Evolutionary conservation across 176 grass and related monocot genomes (phyloP).

Genomic region (Poa pratensis): DNA sequence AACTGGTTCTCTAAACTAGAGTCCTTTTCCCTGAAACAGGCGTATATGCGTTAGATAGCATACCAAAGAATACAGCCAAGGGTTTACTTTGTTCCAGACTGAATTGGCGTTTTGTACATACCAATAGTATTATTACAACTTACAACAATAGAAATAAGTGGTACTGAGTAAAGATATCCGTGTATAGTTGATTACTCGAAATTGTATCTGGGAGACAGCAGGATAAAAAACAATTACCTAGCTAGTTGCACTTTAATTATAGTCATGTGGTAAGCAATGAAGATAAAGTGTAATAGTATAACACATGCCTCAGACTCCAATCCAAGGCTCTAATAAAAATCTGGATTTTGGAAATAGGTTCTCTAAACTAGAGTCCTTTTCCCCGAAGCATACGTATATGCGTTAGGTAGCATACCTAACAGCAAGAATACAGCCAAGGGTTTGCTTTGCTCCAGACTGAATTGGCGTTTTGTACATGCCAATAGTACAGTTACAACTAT

Average conservation of each 20-base stretch:
- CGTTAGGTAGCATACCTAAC: conserved; percentile 49
- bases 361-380: conserved; percentile 37
- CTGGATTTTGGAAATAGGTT: not conserved
- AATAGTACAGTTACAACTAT: conserved; percentile 11
- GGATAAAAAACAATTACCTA: not conserved
- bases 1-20: conserved; percentile 26
- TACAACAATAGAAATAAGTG: not conserved
- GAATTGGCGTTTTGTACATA: conserved; percentile 42
- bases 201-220: not conserved
- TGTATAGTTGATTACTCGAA: not conserved
- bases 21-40: conserved; percentile 29
- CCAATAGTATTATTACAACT: conserved; percentile 29
- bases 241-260: conserved; percentile 13
- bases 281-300: not conserved
- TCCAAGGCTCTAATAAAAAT: not conserved
- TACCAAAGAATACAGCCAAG: conserved; percentile 36
- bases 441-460: conserved; percentile 15
- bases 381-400: conserved; percentile 5
- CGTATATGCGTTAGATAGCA: conserved; percentile 39
- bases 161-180: not conserved
- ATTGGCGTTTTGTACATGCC: conserved; percentile 41
- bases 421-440: conserved; percentile 35
- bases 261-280: not conserved
- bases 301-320: not conserved
- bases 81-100: conserved; percentile 1